phyloP scores from a whole-genome alignment of 306 rosid genomes.

The Prunus davidiana region DNA sequence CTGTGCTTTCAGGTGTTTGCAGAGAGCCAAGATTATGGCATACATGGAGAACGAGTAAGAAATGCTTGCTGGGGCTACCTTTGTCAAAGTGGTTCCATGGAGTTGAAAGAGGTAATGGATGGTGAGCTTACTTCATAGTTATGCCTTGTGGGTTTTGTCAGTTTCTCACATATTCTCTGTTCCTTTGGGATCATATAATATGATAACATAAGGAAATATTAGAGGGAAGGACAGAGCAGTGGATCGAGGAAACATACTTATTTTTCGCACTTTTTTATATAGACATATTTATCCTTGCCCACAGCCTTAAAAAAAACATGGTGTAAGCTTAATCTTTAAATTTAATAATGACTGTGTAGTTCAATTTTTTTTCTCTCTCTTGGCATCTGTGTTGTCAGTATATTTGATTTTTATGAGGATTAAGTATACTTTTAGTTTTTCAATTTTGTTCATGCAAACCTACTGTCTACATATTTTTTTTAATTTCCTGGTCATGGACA shows the following conservation, averaged over 20 bases:
- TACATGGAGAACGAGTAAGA: slow-evolving; percentile 93
- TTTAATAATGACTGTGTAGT: neutral
- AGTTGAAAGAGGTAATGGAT: slow-evolving; percentile 82
- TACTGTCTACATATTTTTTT: slow-evolving; percentile 3
- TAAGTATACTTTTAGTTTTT: neutral
- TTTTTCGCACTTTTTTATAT: neutral
- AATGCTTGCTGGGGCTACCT: slow-evolving; percentile 99
- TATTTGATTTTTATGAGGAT: neutral
- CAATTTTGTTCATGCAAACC: neutral
- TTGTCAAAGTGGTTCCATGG: slow-evolving; percentile 98
- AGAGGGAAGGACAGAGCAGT: neutral
- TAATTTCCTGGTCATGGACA: slow-evolving; percentile 22
- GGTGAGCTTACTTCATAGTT: slow-evolving; percentile 18
- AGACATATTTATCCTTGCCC: neutral
- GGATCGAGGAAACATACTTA: neutral
- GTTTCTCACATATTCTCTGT: slow-evolving; percentile 8
- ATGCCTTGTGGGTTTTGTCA: slow-evolving; percentile 17
- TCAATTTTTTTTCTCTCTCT: neutral
- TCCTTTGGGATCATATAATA: neutral
- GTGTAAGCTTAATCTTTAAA: neutral
- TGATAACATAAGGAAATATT: slow-evolving; percentile 1
- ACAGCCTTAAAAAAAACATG: neutral
- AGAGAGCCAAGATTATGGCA: slow-evolving; percentile 92
- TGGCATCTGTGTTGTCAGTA: neutral
- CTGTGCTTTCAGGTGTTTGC: slow-evolving; percentile 71